Evolutionary conservation across 2,329 filamentous ascomycete genomes (phyloP).

Genomic region (Alternaria arborescens): DNA sequence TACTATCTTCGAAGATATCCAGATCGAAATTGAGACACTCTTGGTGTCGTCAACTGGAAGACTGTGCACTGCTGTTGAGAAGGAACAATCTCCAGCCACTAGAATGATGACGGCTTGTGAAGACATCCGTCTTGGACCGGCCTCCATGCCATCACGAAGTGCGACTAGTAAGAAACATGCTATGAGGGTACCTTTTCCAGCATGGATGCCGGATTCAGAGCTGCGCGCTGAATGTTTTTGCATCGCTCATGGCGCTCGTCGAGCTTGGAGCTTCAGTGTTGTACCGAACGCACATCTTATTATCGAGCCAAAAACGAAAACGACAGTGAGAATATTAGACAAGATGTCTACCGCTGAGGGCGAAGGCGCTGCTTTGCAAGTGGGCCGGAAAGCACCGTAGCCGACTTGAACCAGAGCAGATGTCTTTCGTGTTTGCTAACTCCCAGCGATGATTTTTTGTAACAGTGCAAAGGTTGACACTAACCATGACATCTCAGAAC

Average conservation of each 20-base stretch:
- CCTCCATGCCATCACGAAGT: neutral
- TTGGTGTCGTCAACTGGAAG: neutral
- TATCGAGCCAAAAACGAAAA: neutral
- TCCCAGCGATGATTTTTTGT: too few relatives aligned
- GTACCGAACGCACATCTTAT: neutral
- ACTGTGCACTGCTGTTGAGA: neutral
- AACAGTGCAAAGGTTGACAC: neutral
- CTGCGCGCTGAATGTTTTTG: neutral
- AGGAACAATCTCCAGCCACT: neutral
- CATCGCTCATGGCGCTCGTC: neutral
- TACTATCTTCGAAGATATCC: neutral
- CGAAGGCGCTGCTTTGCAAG: neutral
- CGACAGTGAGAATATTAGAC: neutral
- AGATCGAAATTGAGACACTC: too few relatives aligned
- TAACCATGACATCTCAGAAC: neutral
- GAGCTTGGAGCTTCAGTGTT: neutral
- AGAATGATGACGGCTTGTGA: neutral
- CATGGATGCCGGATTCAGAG: neutral
- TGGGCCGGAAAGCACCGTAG: conserved; percentile 4
- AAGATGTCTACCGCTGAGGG: neutral
- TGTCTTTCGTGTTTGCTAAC: neutral
- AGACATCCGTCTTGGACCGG: too few relatives aligned
- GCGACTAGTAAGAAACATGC: neutral
- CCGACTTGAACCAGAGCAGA: neutral
- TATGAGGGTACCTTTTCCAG: neutral